Conservation (phyloP, 2,329 filamentous ascomycete genomes). For the Ophiostoma sp. region DNA sequence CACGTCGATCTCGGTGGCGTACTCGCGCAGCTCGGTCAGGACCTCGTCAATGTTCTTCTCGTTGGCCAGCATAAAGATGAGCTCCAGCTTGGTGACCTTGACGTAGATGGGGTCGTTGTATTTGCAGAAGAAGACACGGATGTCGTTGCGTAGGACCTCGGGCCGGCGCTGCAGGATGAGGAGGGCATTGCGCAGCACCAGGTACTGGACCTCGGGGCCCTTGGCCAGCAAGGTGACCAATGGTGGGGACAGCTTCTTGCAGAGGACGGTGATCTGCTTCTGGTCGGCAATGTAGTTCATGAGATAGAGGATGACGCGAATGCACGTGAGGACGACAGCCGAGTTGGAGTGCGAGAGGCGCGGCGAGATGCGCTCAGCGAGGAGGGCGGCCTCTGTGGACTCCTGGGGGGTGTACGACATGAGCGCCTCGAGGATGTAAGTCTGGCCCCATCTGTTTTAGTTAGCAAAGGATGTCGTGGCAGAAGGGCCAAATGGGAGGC, state of each 20-base stretch:
- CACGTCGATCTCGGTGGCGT: constrained; percentile 96
- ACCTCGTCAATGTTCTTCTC: constrained; percentile 96
- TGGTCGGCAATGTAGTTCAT: constrained; percentile 98
- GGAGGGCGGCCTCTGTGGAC: constrained; percentile 74
- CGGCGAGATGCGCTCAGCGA: constrained; percentile 92
- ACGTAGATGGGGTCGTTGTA: constrained; percentile 99
- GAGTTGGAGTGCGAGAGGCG: constrained; percentile 96
- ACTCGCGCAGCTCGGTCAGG: constrained; percentile 87
- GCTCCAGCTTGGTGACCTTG: constrained; percentile 96
- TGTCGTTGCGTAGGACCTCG: constrained; percentile 91
- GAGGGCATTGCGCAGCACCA: constrained; percentile 87
- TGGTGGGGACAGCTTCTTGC: constrained; percentile 88
- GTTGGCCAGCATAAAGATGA: constrained; percentile 97
- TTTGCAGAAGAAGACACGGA: constrained; percentile 99
- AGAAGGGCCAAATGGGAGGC: no score
- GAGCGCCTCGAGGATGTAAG: constrained; percentile 93
- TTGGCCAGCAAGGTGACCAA: constrained; percentile 93
- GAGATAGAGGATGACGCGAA: constrained; percentile 90
- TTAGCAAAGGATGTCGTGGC: neutral
- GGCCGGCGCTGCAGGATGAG: constrained; percentile 89
- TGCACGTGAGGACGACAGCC: constrained; percentile 90
- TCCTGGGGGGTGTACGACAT: constrained; percentile 98
- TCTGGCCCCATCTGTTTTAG: constrained; percentile 83
- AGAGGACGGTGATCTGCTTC: constrained; percentile 79
- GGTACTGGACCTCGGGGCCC: constrained; percentile 95